These are phyloP conservation scores for Babesia divergens DNA, from an alignment of 169 alveolate species.

Conservation along the genomic window DNA sequence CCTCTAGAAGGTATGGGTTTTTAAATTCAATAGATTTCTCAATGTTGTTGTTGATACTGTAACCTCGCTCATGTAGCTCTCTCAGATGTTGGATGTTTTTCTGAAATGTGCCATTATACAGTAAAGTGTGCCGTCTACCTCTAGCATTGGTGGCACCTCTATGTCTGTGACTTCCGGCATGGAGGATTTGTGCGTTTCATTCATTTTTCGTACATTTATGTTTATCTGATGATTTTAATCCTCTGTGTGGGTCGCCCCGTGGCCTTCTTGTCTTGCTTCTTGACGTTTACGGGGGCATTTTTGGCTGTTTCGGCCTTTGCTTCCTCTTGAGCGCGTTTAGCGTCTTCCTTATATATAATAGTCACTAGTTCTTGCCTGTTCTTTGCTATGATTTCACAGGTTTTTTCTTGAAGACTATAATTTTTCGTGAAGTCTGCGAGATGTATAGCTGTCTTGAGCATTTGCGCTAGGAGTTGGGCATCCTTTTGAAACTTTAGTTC, in stretches of 20 bases:
- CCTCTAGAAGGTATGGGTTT: conserved; percentile 67
- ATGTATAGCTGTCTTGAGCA: conserved; percentile 9
- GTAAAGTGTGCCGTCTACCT: conserved; percentile 8
- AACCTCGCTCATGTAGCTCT: conserved; percentile 42
- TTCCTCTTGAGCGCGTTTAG: conserved; percentile 17
- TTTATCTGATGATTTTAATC: conserved; percentile 14
- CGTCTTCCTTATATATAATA: conserved; percentile 16
- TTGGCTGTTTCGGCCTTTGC: conserved; percentile 1
- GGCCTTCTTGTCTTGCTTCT: conserved; percentile 40
- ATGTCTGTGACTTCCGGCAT: conserved; percentile 46
- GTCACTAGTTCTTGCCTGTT: conserved; percentile 23
- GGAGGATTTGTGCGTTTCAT: not conserved
- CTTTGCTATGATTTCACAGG: conserved; percentile 21
- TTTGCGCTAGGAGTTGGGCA: not conserved
- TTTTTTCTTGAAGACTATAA: conserved; percentile 23
- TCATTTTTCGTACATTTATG: not conserved
- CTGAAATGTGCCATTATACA: conserved; percentile 3
- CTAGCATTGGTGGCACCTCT: conserved; percentile 43
- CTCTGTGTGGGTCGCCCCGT: conserved; percentile 6
- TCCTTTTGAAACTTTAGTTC: not conserved
- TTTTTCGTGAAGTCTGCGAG: conserved; percentile 57
- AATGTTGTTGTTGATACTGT: conserved; percentile 31
- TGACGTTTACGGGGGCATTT: conserved; percentile 17
- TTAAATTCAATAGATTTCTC: conserved; percentile 63
- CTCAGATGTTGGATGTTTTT: conserved; percentile 40